Evolutionary conservation across 441 rosid genomes (phyloP).

Genomic region (Gossypium trilobum): DNA sequence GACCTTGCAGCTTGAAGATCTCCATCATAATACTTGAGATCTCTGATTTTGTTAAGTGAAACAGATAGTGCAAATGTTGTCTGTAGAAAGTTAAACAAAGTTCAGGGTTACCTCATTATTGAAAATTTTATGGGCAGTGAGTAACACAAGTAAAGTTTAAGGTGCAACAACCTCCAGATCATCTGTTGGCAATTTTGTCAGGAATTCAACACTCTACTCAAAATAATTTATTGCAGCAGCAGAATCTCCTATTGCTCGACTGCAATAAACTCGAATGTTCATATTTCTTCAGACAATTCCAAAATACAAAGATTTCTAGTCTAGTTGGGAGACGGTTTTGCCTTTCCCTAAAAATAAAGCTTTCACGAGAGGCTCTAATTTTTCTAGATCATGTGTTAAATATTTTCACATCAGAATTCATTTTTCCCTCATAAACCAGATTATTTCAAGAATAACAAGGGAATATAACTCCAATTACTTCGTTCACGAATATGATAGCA

Average conservation of each 20-base stretch:
- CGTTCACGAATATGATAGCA: neutral
- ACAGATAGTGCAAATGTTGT: slow-evolving; percentile 83
- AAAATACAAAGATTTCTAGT: neutral
- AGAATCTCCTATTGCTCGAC: slow-evolving; percentile 85
- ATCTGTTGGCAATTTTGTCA: slow-evolving; percentile 53
- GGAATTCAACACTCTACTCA: slow-evolving; percentile 82
- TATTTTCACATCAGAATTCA: neutral
- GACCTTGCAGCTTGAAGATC: slow-evolving; percentile 76
- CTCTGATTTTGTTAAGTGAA: slow-evolving; percentile 92
- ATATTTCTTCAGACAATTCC: neutral
- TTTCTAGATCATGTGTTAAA: neutral
- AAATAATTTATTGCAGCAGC: slow-evolving; percentile 64
- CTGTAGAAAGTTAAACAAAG: slow-evolving; percentile 33
- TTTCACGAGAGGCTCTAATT: neutral
- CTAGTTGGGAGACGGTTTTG: neutral
- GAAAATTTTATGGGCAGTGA: neutral
- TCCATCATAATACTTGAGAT: slow-evolving; percentile 79
- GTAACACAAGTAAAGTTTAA: neutral
- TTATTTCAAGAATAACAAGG: neutral
- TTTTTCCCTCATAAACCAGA: neutral
- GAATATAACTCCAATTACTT: neutral
- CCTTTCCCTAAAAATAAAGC: neutral
- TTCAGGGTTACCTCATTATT: neutral
- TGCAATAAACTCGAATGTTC: slow-evolving; percentile 24
- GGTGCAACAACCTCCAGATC: slow-evolving; percentile 62